phyloP scores from a whole-genome alignment of 352 stramenopile genomes.

The Globisporangium okanoganense region DNA sequence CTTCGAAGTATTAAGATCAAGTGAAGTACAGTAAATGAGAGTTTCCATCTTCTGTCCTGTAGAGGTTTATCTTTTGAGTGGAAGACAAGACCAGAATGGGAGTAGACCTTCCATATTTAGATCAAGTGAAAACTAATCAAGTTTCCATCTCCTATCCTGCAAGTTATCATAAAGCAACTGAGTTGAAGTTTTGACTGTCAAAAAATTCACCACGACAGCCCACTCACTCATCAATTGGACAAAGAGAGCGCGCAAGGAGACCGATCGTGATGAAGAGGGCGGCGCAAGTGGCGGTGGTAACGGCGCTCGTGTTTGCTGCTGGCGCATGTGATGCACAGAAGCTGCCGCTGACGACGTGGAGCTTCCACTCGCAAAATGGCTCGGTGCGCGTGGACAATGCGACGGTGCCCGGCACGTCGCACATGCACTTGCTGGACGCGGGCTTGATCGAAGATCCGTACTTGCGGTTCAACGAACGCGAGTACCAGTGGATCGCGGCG shows the following conservation, averaged over 20 bases:
- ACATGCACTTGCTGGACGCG: conserved; percentile 62
- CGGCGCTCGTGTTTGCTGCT: conserved; percentile 2
- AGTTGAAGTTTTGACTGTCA: conserved; percentile 5
- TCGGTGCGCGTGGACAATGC: conserved; percentile 48
- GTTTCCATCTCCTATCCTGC: too few species aligned
- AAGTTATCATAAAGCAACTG: not conserved
- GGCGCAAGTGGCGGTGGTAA: not conserved
- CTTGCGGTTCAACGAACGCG: conserved; percentile 66
- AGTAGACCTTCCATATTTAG: too few species aligned
- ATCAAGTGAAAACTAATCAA: too few species aligned
- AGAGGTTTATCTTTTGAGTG: too few species aligned
- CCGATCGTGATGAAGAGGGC: not conserved
- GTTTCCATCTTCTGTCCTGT: too few species aligned
- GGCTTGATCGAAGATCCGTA: conserved; percentile 67
- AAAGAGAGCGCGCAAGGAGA: not conserved
- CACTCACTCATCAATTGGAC: not conserved
- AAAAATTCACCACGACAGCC: not conserved
- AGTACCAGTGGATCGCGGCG: conserved; percentile 57
- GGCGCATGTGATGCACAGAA: conserved; percentile 6
- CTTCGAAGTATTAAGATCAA: too few species aligned
- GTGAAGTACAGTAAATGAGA: too few species aligned
- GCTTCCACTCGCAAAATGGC: conserved; percentile 49
- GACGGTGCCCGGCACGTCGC: conserved; percentile 61
- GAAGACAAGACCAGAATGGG: too few species aligned
- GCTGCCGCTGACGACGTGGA: conserved; percentile 42